Evolutionary conservation across 225 moss, liverwort and hornwort species (phyloP).

Genomic region (Sphagnum tenellum): DNA sequence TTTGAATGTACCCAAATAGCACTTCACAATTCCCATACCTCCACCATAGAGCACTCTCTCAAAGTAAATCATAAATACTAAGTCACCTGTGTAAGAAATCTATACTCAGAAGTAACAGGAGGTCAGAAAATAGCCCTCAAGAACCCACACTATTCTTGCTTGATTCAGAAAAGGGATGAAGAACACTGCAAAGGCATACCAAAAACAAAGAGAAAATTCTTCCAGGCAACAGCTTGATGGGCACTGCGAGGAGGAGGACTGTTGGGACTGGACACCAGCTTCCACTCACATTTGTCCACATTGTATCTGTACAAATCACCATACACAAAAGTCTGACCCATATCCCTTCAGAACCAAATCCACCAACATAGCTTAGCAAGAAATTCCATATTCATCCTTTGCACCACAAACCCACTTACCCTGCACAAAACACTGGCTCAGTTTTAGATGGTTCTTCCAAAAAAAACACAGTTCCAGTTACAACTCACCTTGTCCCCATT

Average conservation of each 20-base stretch:
- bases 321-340: slow-evolving; percentile 69
- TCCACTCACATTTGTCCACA: slow-evolving; percentile 75
- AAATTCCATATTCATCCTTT: background rate
- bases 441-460: background rate
- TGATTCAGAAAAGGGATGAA: no score
- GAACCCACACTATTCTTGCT: no score
- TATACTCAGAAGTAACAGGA: no score
- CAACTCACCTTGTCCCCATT: slow-evolving; percentile 72
- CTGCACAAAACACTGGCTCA: background rate
- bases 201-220: slow-evolving; percentile 60
- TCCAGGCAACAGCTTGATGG: slow-evolving; percentile 85
- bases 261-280: slow-evolving; percentile 76
- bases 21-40: no score
- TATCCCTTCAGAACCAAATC: slow-evolving; percentile 13
- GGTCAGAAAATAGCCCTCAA: no score
- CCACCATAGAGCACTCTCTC: no score
- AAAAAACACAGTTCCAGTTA: background rate
- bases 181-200: slow-evolving; percentile 17
- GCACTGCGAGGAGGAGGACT: slow-evolving; percentile 85
- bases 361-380: no score
- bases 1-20: no score
- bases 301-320: slow-evolving; percentile 78
- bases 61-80: no score
- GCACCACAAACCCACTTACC: background rate
- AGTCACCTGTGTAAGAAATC: no score